phyloP scores from a whole-genome alignment of 169 alveolate species.

The Plasmodium gonderi region DNA sequence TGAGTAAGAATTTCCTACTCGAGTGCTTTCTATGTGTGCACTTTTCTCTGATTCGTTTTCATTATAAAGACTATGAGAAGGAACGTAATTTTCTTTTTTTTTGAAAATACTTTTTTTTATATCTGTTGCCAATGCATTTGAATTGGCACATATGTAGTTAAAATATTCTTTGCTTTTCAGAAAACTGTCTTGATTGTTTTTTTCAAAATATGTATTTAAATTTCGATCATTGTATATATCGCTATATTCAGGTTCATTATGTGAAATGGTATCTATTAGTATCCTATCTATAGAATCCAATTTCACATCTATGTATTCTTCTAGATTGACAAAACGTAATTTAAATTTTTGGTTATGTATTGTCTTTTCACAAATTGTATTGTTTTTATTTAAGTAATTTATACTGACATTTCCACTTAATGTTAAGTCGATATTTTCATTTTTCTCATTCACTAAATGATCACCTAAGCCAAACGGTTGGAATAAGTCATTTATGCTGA shows the following conservation, averaged over 20 bases:
- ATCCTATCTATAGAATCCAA: conserved; percentile 18
- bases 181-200: conserved; percentile 17
- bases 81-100: not conserved
- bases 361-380: conserved; percentile 20
- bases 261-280: conserved; percentile 35
- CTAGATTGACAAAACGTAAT: conserved; percentile 17
- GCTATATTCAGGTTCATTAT: conserved; percentile 47
- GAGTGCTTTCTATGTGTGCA: no score
- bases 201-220: conserved; percentile 43
- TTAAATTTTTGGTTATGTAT: conserved; percentile 15
- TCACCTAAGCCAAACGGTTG: conserved; percentile 32
- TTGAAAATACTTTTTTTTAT: conserved; percentile 5
- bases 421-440: conserved; percentile 24
- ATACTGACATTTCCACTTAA: conserved; percentile 8
- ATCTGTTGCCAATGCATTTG: not conserved
- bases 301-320: conserved; percentile 45
- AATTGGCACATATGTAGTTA: conserved; percentile 29
- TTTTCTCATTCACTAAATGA: conserved; percentile 3
- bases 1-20: not conserved
- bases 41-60: not conserved
- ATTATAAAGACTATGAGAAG: not conserved
- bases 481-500: conserved; percentile 31
- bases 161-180: conserved; percentile 7
- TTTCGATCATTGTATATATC: conserved; percentile 40
- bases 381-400: conserved; percentile 44